These are phyloP conservation scores for Melocanna baccifera DNA, from an alignment of 176 grass and related monocot species.

Conservation along the genomic window DNA sequence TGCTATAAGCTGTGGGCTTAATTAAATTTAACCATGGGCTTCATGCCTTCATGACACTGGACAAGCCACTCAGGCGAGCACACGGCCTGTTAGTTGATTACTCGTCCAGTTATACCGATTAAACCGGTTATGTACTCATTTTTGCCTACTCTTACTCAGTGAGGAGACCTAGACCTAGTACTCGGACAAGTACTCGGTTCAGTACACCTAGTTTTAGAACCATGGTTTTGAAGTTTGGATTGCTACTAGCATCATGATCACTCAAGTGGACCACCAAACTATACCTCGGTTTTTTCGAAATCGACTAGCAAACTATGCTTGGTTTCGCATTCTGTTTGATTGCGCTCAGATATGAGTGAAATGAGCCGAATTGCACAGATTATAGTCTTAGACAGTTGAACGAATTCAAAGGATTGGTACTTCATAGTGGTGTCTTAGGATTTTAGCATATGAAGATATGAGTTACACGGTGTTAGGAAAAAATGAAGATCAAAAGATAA, in stretches of 20 bases:
- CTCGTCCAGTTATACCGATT: too few species aligned
- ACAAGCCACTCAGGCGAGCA: too few species aligned
- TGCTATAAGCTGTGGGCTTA: too few species aligned
- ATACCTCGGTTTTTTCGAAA: too few species aligned
- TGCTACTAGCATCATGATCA: neutral
- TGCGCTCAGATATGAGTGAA: neutral
- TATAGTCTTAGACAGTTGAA: neutral
- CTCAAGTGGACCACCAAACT: neutral
- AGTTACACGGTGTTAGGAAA: neutral
- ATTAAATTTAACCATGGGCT: too few species aligned
- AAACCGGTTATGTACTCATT: too few species aligned
- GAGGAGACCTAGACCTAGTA: too few species aligned
- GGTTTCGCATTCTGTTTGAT: neutral
- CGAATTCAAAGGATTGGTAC: neutral
- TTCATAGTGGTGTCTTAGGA: neutral
- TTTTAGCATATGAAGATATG: neutral
- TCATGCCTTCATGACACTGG: too few species aligned
- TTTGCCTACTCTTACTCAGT: too few species aligned
- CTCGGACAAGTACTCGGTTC: rapidly evolving
- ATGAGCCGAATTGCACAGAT: neutral
- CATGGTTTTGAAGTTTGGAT: neutral
- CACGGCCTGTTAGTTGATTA: too few species aligned
- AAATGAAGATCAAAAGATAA: neutral
- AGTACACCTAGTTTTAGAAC: too few species aligned
- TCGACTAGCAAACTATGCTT: neutral